A percentile compares a stretch with the other conserved stretches of the same genome.
These are phyloP conservation scores for Wallacemonas rigidus DNA, from an alignment of 208 protist species.

Conservation along the genomic window DNA sequence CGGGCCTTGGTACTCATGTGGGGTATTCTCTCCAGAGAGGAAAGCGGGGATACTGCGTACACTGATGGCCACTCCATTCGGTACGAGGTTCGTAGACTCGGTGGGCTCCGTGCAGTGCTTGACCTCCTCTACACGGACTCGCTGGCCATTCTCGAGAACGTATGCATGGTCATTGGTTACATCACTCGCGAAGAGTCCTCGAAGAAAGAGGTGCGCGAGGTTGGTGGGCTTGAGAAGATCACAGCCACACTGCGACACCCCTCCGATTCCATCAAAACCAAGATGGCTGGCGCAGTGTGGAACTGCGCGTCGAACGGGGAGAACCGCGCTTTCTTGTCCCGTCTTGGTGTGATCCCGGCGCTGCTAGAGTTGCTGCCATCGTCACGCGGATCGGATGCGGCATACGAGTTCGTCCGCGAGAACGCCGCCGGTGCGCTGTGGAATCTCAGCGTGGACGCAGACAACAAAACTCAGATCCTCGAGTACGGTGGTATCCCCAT, in stretches of 20 bases:
- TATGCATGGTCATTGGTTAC: constrained; percentile 93
- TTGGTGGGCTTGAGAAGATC: constrained; percentile 90
- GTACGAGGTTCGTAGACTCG: constrained; percentile 62
- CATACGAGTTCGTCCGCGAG: constrained; percentile 87
- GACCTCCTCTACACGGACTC: constrained; percentile 92
- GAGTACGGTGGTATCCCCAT: constrained; percentile 87
- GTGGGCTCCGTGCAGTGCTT: constrained; percentile 84
- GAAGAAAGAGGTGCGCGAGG: constrained; percentile 87
- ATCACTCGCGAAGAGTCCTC: constrained; percentile 91
- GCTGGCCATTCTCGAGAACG: constrained; percentile 90
- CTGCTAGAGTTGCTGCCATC: constrained; percentile 80
- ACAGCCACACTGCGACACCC: constrained; percentile 89
- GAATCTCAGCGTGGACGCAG: constrained; percentile 92
- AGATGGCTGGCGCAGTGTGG: constrained; percentile 93
- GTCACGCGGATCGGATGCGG: constrained; percentile 16
- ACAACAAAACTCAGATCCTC: constrained; percentile 91
- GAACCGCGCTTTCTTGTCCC: constrained; percentile 85
- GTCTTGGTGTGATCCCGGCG: constrained; percentile 85
- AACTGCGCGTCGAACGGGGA: constrained; percentile 93
- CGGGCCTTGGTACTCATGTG: constrained; percentile 89
- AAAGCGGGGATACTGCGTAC: constrained; percentile 48
- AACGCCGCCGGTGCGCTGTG: constrained; percentile 92
- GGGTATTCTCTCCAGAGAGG: constrained; percentile 76
- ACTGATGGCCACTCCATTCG: constrained; percentile 53
- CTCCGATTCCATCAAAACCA: constrained; percentile 90